Conservation (phyloP, 2,329 filamentous ascomycete genomes). For the Fusarium dimerum region DNA sequence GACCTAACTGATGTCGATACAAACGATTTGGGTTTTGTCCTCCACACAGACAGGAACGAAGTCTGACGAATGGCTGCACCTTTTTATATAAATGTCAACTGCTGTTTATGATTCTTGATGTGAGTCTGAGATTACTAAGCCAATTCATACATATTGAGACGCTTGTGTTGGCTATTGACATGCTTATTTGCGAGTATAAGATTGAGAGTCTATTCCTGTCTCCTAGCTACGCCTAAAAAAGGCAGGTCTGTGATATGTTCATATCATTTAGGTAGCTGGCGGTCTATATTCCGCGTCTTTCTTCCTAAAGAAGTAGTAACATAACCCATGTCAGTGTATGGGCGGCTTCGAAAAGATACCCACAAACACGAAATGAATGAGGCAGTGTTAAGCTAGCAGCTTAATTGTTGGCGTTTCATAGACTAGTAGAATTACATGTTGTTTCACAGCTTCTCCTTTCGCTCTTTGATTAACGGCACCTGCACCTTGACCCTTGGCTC, state of each 20-base stretch:
- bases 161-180: not conserved
- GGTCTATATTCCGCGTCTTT: not conserved
- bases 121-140: slow-evolving; percentile 22
- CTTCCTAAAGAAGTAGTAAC: not conserved
- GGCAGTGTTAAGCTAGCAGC: too few relatives aligned
- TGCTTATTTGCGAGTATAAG: too few relatives aligned
- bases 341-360: not conserved
- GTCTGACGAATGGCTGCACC: too few relatives aligned
- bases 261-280: too few relatives aligned
- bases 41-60: too few relatives aligned
- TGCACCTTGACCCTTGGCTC: slow-evolving; percentile 43
- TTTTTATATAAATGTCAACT: slow-evolving; percentile 6
- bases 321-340: not conserved
- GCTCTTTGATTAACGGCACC: slow-evolving; percentile 25
- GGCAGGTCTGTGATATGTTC: too few relatives aligned
- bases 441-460: slow-evolving; percentile 15
- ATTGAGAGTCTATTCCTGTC: not conserved
- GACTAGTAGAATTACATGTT: not conserved
- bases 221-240: not conserved
- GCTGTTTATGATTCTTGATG: slow-evolving; percentile 6
- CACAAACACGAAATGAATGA: too few relatives aligned
- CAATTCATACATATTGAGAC: not conserved
- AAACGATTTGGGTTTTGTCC: not conserved
- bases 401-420: too few relatives aligned
- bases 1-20: not conserved